Evolutionary conservation across 805 yeast species (phyloP).

Genomic region (Hanseniaspora taiwanica): DNA sequence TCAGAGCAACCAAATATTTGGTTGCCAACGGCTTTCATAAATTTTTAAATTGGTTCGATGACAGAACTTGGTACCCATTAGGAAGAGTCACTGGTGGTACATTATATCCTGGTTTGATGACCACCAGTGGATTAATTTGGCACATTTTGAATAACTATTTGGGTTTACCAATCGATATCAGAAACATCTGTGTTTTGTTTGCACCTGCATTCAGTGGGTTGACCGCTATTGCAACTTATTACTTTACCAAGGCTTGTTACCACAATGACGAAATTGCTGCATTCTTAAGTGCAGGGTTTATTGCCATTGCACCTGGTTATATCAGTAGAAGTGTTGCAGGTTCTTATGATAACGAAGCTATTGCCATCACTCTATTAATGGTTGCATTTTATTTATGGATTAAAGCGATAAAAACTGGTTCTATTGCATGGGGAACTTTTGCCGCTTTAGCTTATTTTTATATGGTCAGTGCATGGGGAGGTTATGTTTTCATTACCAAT

Average conservation of each 20-base stretch:
- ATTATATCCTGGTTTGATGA: conserved; percentile 95
- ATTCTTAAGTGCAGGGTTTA: conserved; percentile 79
- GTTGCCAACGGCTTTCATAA: conserved; percentile 76
- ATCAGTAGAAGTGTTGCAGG: conserved; percentile 98
- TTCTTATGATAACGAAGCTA: conserved; percentile 96
- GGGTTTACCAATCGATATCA: conserved; percentile 80
- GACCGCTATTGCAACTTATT: conserved; percentile 81
- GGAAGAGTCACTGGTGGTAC: conserved; percentile 99
- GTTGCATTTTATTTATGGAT: conserved; percentile 94
- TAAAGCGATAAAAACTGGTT: conserved; percentile 83
- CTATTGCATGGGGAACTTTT: conserved; percentile 67
- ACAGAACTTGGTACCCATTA: conserved; percentile 96
- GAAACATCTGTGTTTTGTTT: conserved; percentile 88
- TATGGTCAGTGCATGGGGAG: conserved; percentile 99
- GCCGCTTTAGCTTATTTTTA: conserved; percentile 88
- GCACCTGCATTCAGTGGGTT: conserved; percentile 95
- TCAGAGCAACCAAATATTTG: conserved; percentile 87
- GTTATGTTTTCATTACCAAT: conserved; percentile 96
- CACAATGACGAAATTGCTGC: conserved; percentile 77
- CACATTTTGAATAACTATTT: conserved; percentile 45
- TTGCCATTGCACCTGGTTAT: conserved; percentile 97
- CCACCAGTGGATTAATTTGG: conserved; percentile 87
- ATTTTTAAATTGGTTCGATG: conserved; percentile 96
- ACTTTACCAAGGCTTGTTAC: conserved; percentile 69
- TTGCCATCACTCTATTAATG: conserved; percentile 92